Conservation (phyloP, 2,329 filamentous ascomycete species). For the Nothopassalora personata region DNA sequence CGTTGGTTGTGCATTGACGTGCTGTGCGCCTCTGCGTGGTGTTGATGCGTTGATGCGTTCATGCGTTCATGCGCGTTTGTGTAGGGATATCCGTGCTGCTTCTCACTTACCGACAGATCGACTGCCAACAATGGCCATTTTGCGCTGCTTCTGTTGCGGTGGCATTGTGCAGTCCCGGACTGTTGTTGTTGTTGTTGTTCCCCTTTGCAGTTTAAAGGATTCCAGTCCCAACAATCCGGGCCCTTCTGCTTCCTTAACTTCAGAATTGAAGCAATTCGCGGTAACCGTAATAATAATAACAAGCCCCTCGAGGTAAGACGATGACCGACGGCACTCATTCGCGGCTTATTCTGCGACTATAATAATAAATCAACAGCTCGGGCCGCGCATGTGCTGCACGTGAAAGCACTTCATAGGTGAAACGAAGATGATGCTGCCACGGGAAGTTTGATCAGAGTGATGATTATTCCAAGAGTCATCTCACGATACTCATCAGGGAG, state of each 20-base stretch:
- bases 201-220: not conserved
- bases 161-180: conserved; percentile 49
- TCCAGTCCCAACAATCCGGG: not conserved
- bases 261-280: not conserved
- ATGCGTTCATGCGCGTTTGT: not conserved
- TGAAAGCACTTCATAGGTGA: too few relatives aligned
- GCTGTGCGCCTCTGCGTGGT: not conserved
- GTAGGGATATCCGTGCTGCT: not conserved
- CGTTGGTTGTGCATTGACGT: not conserved
- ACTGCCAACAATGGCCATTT: conserved; percentile 93
- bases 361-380: not conserved
- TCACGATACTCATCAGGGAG: not conserved
- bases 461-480: not conserved
- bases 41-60: conserved; percentile 2
- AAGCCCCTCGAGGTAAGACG: not conserved
- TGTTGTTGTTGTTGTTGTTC: not conserved
- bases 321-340: not conserved
- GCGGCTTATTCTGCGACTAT: not conserved
- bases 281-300: conserved; percentile 1
- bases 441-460: not conserved
- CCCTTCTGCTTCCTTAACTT: not conserved
- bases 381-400: too few relatives aligned
- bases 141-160: conserved; percentile 75
- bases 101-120: conserved; percentile 70
- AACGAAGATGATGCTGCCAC: not conserved